A percentile compares a stretch with the other conserved stretches of the same genome.
Conservation (phyloP, 2,329 filamentous ascomycete species). For the Fusarium austroafricanum region DNA sequence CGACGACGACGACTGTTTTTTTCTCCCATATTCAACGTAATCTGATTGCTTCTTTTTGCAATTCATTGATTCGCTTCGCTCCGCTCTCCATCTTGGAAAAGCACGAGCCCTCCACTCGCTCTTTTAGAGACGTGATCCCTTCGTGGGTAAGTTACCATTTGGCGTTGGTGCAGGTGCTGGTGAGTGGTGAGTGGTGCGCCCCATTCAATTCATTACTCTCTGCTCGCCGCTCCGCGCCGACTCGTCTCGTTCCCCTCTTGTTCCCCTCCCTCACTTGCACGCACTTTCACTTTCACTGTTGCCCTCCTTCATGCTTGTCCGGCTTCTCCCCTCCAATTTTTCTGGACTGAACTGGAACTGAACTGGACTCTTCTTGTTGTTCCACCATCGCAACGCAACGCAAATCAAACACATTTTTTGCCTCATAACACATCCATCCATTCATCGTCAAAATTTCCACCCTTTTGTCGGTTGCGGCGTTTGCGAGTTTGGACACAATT, state of each 20-base stretch:
- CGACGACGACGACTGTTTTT: conserved; percentile 48
- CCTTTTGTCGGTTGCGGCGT: conserved; percentile 28
- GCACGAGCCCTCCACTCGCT: conserved; percentile 22
- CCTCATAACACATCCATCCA: conserved; percentile 19
- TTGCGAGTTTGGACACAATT: conserved; percentile 24
- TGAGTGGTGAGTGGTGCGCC: conserved; percentile 11
- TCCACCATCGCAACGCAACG: conserved; percentile 26
- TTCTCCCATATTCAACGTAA: conserved; percentile 35
- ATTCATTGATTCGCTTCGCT: conserved; percentile 28
- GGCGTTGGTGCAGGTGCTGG: conserved; percentile 5
- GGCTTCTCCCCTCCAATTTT: conserved; percentile 39
- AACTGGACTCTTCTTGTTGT: conserved; percentile 18
- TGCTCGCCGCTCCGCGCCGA: conserved; percentile 27
- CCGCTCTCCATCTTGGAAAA: conserved; percentile 30
- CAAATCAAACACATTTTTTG: conserved; percentile 26
- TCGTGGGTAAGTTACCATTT: conserved; percentile 51
- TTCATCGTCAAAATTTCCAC: conserved; percentile 22
- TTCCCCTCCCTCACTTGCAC: conserved; percentile 27
- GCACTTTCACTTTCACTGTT: conserved; percentile 8
- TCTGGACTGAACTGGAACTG: conserved; percentile 2
- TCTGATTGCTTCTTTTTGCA: conserved; percentile 32
- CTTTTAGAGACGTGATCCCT: conserved; percentile 55
- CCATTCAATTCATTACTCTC: conserved; percentile 22
- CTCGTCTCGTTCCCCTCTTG: conserved; percentile 32
- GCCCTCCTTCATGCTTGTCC: conserved; percentile 26